phyloP scores from a whole-genome alignment of 257 asterid species.

The Ilex aquifolium region DNA sequence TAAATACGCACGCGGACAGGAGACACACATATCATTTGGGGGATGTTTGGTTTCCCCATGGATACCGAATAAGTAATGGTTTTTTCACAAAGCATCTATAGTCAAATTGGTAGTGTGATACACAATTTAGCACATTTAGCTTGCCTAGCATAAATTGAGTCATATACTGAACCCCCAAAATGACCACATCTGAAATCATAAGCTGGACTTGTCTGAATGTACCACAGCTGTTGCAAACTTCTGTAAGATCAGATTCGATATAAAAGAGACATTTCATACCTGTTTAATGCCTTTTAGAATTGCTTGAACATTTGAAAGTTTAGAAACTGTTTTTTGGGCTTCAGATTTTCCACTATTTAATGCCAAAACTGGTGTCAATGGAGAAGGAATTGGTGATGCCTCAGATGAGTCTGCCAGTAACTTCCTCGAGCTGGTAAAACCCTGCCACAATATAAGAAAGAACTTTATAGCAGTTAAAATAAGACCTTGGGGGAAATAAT shows the following conservation, averaged over 20 bases:
- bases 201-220: too few species aligned
- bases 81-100: too few species aligned
- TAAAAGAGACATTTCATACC: slow-evolving; percentile 31
- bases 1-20: too few species aligned
- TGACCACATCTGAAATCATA: too few species aligned
- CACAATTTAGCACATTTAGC: too few species aligned
- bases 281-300: slow-evolving; percentile 77
- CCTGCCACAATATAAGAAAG: slow-evolving; percentile 32
- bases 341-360: slow-evolving; percentile 53
- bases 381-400: slow-evolving; percentile 74
- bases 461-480: neutral
- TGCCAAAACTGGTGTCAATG: slow-evolving; percentile 61
- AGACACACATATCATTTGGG: too few species aligned
- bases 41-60: too few species aligned
- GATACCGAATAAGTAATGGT: too few species aligned
- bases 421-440: slow-evolving; percentile 64
- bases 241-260: neutral
- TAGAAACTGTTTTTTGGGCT: slow-evolving; percentile 53
- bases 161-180: too few species aligned
- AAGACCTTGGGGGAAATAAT: neutral
- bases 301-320: slow-evolving; percentile 74
- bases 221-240: neutral
- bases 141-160: too few species aligned
- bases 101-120: too few species aligned
- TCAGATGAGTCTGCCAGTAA: slow-evolving; percentile 57